Conservation (phyloP, 2,329 filamentous ascomycete genomes). For the Sporothrix dimorphospora region DNA sequence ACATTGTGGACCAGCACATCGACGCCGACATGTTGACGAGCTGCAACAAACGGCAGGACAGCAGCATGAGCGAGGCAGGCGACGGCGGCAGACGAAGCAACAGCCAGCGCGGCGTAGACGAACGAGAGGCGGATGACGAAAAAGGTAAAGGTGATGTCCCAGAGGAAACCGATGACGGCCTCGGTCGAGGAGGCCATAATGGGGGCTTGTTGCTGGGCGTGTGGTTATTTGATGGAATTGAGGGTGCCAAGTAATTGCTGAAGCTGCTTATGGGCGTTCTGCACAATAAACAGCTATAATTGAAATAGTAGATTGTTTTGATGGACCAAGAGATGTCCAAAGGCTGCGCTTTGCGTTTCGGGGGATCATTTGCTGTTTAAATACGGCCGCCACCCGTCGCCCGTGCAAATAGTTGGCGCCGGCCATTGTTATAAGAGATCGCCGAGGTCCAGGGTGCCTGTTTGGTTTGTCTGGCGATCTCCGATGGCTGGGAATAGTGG, state of each 20-base stretch:
- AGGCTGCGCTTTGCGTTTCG: background rate
- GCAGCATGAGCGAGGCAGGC: conserved; percentile 32
- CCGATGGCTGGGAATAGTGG: background rate
- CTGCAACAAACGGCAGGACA: conserved; percentile 17
- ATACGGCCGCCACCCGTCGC: background rate
- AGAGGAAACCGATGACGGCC: conserved; percentile 44
- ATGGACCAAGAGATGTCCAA: background rate
- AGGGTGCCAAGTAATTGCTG: background rate
- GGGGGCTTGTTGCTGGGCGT: background rate
- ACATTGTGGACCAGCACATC: conserved; percentile 2
- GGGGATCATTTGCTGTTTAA: background rate
- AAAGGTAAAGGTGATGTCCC: conserved; percentile 44
- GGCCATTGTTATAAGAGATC: background rate
- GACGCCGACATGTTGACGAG: background rate
- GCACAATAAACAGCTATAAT: background rate
- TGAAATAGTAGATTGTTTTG: background rate
- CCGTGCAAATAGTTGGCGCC: background rate
- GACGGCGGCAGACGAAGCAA: conserved; percentile 40
- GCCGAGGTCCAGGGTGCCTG: background rate
- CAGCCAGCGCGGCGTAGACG: conserved; percentile 35
- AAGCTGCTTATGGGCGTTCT: background rate
- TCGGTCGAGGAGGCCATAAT: conserved; percentile 36
- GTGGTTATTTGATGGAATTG: background rate
- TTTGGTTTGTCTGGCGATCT: conserved; percentile 8
- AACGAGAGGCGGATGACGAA: conserved; percentile 37